Evolutionary conservation across 441 rosid genomes (phyloP).

Genomic region (Theobroma grandiflorum): DNA sequence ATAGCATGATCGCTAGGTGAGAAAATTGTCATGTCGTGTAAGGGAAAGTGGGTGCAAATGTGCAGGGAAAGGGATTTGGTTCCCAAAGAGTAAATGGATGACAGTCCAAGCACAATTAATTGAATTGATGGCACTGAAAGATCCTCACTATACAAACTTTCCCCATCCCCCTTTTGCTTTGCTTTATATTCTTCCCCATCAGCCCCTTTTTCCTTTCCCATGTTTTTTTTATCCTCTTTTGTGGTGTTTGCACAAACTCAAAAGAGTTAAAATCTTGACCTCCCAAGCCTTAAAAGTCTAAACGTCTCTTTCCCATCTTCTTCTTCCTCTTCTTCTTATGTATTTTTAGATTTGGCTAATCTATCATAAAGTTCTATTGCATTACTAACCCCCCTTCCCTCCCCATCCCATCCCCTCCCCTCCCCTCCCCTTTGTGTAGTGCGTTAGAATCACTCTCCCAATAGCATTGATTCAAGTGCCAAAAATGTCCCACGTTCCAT

Average conservation of each 20-base stretch:
- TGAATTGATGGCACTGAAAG: slow-evolving; percentile 55
- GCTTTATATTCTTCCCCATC: background rate
- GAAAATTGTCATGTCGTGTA: slow-evolving; percentile 75
- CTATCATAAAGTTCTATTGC: slow-evolving; percentile 13
- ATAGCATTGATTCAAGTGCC: slow-evolving; percentile 36
- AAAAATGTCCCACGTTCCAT: slow-evolving; percentile 25
- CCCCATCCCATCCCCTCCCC: background rate
- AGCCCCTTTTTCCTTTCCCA: background rate
- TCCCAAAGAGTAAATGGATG: slow-evolving; percentile 59
- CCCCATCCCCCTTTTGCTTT: background rate
- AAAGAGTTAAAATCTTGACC: slow-evolving; percentile 51
- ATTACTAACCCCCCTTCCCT: background rate
- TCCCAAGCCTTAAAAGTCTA: slow-evolving; percentile 36
- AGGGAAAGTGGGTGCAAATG: slow-evolving; percentile 72
- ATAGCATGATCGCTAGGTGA: slow-evolving; percentile 57
- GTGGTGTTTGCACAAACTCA: slow-evolving; percentile 46
- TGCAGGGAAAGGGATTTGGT: slow-evolving; percentile 42
- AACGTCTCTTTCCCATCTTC: slow-evolving; percentile 25
- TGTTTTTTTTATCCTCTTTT: slow-evolving; percentile 17
- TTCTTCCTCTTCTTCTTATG: slow-evolving; percentile 19
- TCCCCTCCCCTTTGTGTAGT: slow-evolving; percentile 1
- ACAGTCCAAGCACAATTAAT: slow-evolving; percentile 60
- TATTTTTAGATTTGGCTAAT: background rate
- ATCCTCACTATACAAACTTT: slow-evolving; percentile 36
- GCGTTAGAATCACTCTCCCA: slow-evolving; percentile 34